Percentiles rank a stretch among this genome's conserved stretches.
Evolutionary conservation across 768 basidiomycete species (phyloP).

Genomic region (Asterophora lycoperdoides): DNA sequence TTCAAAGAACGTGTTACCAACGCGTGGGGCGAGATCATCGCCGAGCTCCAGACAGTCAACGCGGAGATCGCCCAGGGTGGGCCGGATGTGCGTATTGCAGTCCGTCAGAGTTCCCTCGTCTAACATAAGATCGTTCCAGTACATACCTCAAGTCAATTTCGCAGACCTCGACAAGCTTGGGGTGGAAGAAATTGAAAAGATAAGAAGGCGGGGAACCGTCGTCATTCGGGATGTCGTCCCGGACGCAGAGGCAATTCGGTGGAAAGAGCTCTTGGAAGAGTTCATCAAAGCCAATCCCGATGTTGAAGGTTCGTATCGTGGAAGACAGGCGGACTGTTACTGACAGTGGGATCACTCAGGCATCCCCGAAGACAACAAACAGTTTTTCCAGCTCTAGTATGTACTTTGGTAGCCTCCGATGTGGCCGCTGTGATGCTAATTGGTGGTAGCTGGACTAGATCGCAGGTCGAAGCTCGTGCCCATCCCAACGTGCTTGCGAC

Average conservation of each 20-base stretch:
- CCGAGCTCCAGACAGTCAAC: slow-evolving; percentile 44
- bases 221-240: slow-evolving; percentile 61
- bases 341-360: slow-evolving; percentile 30
- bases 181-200: slow-evolving; percentile 40
- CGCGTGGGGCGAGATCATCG: slow-evolving; percentile 57
- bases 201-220: slow-evolving; percentile 54
- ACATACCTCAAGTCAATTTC: slow-evolving; percentile 60
- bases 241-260: slow-evolving; percentile 47
- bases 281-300: slow-evolving; percentile 56
- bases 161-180: slow-evolving; percentile 45
- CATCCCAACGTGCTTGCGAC: slow-evolving; percentile 61
- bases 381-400: slow-evolving; percentile 73
- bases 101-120: background rate
- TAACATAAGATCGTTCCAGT: slow-evolving; percentile 29
- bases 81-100: slow-evolving; percentile 37
- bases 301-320: slow-evolving; percentile 41
- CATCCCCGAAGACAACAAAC: slow-evolving; percentile 52
- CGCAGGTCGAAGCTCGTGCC: slow-evolving; percentile 64
- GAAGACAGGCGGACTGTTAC: no score
- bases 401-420: slow-evolving; percentile 16
- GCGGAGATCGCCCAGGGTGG: slow-evolving; percentile 43
- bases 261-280: slow-evolving; percentile 53
- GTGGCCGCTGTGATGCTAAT: background rate
- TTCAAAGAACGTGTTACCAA: slow-evolving; percentile 45
- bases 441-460: slow-evolving; percentile 34